Evolutionary conservation across 768 basidiomycete genomes (phyloP).

Genomic region (Boletus sp.): DNA sequence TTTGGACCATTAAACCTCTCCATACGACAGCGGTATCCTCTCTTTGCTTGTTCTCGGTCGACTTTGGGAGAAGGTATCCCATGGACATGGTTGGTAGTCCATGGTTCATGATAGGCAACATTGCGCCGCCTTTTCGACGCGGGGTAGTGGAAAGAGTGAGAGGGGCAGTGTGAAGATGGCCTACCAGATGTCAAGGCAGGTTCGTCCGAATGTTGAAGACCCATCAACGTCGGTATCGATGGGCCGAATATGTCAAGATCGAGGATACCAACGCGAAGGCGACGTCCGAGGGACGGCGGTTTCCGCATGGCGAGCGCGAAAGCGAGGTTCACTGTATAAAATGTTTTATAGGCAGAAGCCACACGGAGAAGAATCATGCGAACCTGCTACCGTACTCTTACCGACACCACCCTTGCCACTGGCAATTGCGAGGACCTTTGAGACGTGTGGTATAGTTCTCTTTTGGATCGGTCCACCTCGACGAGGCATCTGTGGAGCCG

Average conservation of each 20-base stretch:
- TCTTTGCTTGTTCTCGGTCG: slow-evolving; percentile 45
- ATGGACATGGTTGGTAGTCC: slow-evolving; percentile 95
- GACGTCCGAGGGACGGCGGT: slow-evolving; percentile 30
- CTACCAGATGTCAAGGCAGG: slow-evolving; percentile 71
- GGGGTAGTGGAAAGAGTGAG: background rate
- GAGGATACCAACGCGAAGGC: slow-evolving; percentile 76
- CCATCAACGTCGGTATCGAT: slow-evolving; percentile 91
- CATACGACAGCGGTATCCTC: slow-evolving; percentile 86
- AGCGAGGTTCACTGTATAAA: slow-evolving; percentile 69
- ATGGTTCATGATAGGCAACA: slow-evolving; percentile 84
- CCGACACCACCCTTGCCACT: slow-evolving; percentile 97
- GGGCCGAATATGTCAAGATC: slow-evolving; percentile 98
- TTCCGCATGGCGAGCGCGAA: slow-evolving; percentile 60
- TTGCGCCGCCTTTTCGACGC: slow-evolving; percentile 56
- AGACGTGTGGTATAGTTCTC: slow-evolving; percentile 66
- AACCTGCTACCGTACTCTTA: slow-evolving; percentile 91
- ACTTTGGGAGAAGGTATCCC: slow-evolving; percentile 82
- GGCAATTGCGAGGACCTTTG: slow-evolving; percentile 79
- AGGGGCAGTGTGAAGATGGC: slow-evolving; percentile 17
- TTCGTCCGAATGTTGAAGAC: slow-evolving; percentile 74
- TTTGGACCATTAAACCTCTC: slow-evolving; percentile 98
- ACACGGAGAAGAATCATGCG: slow-evolving; percentile 13
- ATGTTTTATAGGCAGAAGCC: slow-evolving; percentile 8
- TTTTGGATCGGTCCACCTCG: slow-evolving; percentile 53
- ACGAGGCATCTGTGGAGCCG: slow-evolving; percentile 61